Conservation (phyloP, 805 yeast genomes). For the Zygosaccharomyces siamensis region DNA sequence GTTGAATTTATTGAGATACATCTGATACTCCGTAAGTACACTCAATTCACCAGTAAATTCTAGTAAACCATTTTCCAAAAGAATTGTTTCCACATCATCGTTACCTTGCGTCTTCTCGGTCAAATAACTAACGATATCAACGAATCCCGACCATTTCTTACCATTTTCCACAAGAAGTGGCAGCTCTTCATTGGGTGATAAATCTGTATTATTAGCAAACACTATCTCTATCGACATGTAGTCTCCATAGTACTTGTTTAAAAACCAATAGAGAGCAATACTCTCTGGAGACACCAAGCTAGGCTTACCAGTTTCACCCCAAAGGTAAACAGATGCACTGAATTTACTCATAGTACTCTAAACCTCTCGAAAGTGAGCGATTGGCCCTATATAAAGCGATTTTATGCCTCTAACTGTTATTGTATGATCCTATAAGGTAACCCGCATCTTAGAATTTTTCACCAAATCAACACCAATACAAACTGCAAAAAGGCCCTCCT, state of each 20-base stretch:
- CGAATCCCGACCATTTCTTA: conserved; percentile 39
- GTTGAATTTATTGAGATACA: conserved; percentile 52
- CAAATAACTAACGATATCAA: conserved; percentile 37
- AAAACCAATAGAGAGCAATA: conserved; percentile 28
- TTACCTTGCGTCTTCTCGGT: conserved; percentile 1
- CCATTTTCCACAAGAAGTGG: conserved; percentile 42
- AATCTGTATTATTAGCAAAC: conserved; percentile 54
- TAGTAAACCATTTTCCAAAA: conserved; percentile 44
- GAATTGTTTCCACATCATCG: conserved; percentile 26
- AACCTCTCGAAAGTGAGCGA: neutral
- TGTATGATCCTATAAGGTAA: neutral
- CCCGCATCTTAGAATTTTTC: conserved; percentile 1
- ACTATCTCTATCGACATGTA: conserved; percentile 36
- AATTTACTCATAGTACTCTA: neutral
- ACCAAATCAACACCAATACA: neutral
- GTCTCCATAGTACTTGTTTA: conserved; percentile 12
- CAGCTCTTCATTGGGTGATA: conserved; percentile 45
- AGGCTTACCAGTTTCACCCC: conserved; percentile 29
- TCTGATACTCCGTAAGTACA: conserved; percentile 50
- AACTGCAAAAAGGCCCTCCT: too few relatives aligned
- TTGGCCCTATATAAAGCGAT: neutral
- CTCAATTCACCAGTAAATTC: conserved; percentile 41
- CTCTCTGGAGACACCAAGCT: conserved; percentile 29
- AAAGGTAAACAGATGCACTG: conserved; percentile 19
- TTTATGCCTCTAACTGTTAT: neutral